Conservation (phyloP, 2,329 filamentous ascomycete genomes). For the Sporothrix humicola region DNA sequence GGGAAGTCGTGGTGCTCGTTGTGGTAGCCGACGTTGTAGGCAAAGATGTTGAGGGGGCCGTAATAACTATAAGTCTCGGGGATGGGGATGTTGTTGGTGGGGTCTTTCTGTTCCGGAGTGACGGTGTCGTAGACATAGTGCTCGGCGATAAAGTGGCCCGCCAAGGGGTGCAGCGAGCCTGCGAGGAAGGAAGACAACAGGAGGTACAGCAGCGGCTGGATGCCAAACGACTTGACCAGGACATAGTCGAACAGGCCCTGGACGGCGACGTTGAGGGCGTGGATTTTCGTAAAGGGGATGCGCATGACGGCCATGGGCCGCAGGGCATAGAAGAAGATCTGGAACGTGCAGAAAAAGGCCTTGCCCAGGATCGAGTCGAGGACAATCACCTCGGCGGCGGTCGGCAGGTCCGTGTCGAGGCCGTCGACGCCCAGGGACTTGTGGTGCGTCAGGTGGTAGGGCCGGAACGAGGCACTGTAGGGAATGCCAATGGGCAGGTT, state of each 20-base stretch:
- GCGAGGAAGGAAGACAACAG: conserved; percentile 91
- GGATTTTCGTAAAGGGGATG: conserved; percentile 83
- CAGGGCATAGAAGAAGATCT: conserved; percentile 97
- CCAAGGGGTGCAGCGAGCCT: conserved; percentile 89
- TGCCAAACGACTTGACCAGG: conserved; percentile 66
- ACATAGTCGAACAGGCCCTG: conserved; percentile 79
- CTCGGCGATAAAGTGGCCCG: conserved; percentile 98
- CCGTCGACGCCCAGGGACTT: conserved; percentile 97
- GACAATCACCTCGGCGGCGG: conserved; percentile 86
- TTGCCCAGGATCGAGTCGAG: conserved; percentile 95
- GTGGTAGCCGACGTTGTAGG: conserved; percentile 96
- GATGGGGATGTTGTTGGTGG: conserved; percentile 67
- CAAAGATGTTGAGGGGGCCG: conserved; percentile 85
- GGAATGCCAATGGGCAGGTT: conserved; percentile 95
- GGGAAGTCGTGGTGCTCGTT: conserved; percentile 99
- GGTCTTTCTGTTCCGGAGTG: conserved; percentile 59
- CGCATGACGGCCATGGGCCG: conserved; percentile 94
- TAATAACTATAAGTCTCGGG: conserved; percentile 99
- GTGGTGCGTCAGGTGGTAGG: conserved; percentile 98
- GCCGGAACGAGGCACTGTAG: conserved; percentile 95
- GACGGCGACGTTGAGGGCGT: conserved; percentile 77
- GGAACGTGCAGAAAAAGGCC: conserved; percentile 98
- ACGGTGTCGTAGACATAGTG: conserved; percentile 82
- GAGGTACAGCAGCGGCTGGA: conserved; percentile 77
- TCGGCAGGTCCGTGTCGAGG: conserved; percentile 94